phyloP scores from a whole-genome alignment of 257 asterid species.

The Jaltomata sinuosa region DNA sequence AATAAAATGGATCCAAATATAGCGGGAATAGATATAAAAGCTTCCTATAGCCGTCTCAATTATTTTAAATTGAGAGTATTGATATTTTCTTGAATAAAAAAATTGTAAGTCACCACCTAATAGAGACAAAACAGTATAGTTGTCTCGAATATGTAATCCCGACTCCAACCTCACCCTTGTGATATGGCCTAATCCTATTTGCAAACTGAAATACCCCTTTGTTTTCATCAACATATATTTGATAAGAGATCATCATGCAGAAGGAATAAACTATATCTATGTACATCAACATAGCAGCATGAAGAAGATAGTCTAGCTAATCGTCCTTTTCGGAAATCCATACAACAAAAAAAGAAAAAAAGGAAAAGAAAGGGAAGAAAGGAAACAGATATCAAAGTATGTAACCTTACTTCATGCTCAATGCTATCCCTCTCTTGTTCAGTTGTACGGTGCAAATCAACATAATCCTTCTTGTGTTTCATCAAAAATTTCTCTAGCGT shows the following conservation, averaged over 20 bases:
- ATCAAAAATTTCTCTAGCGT: conserved; percentile 70
- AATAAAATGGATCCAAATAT: background rate
- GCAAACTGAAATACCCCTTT: background rate
- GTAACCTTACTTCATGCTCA: conserved; percentile 74
- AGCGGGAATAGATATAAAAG: background rate
- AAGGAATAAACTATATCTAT: background rate
- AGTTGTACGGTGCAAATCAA: conserved; percentile 82
- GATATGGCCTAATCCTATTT: background rate
- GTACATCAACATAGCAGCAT: background rate
- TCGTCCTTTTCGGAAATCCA: background rate
- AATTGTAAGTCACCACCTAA: background rate
- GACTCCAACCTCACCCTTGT: background rate
- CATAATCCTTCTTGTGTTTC: conserved; percentile 90
- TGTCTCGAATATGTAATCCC: background rate
- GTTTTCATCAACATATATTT: background rate
- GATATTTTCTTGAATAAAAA: background rate
- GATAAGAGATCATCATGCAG: background rate
- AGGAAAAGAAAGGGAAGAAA: background rate
- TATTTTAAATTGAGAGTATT: background rate
- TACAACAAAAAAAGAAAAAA: background rate
- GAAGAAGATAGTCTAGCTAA: background rate
- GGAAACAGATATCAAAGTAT: background rate
- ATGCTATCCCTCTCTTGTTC: conserved; percentile 90
- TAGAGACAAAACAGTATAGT: background rate
- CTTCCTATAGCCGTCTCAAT: background rate